A percentile compares a stretch with the other conserved stretches of the same genome.
Evolutionary conservation across 768 basidiomycete species (phyloP).

Genomic region (Kwoniella shandongensis): DNA sequence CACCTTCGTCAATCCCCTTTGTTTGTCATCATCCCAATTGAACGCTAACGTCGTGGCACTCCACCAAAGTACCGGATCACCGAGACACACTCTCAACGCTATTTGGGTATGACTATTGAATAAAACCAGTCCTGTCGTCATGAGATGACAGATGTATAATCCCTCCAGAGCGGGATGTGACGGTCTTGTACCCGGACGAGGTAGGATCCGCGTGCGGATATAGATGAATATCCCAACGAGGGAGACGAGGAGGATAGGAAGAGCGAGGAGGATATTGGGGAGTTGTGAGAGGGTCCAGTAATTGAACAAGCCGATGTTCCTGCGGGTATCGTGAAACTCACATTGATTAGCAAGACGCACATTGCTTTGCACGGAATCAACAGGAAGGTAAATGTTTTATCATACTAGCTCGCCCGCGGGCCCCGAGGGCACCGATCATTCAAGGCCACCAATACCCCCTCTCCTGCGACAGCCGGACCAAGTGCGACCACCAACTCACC

Average conservation of each 20-base stretch:
- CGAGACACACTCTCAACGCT: slow-evolving; percentile 69
- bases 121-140: slow-evolving; percentile 65
- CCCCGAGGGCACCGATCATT: too few relatives aligned
- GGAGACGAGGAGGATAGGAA: slow-evolving; percentile 64
- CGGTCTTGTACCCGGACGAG: background rate
- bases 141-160: slow-evolving; percentile 71
- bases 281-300: slow-evolving; percentile 83
- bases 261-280: slow-evolving; percentile 81
- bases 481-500: slow-evolving; percentile 55
- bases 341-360: background rate
- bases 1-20: slow-evolving; percentile 34
- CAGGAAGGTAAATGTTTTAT: too few relatives aligned
- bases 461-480: too few relatives aligned
- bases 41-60: slow-evolving; percentile 69
- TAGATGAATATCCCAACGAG: slow-evolving; percentile 56
- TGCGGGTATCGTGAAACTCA: slow-evolving; percentile 21
- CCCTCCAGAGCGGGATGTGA: slow-evolving; percentile 59
- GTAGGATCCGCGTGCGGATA: slow-evolving; percentile 14
- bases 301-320: slow-evolving; percentile 74
- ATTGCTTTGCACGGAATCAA: background rate
- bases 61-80: slow-evolving; percentile 83
- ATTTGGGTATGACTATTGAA: slow-evolving; percentile 87
- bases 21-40: slow-evolving; percentile 8
- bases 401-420: too few relatives aligned
- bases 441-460: too few relatives aligned